Base-by-base conservation (phyloP, 1,284 basidiomycete species). In the Fomitiporia mediterranea region DNA sequence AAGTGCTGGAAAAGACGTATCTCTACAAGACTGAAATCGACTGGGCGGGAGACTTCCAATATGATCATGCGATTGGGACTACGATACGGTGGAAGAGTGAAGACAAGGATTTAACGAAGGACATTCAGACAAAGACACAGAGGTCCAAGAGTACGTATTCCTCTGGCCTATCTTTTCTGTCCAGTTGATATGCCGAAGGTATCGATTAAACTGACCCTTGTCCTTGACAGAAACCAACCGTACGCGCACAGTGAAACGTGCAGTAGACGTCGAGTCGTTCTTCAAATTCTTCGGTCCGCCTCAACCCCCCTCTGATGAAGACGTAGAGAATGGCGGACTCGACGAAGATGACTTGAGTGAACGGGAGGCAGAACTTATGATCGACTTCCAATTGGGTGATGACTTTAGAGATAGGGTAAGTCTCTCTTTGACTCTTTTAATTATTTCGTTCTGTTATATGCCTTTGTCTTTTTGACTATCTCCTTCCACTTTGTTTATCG, bases 41-140 rank as follows among this genome's bases (percentile, higher is more conserved):
- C 28, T 96, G 95, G 74, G 82, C 85, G 32, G 95, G 95, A 64
- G 95, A 98, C 75, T 95, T 96, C 67, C 85, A 96, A 55, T 98
- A 96, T 72, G 94, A 97, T 78, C 87, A 84, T 63, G 93, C 95
- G 55, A 84, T 91, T 67, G 95, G 94, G 17, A 87, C 85, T 57
- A 82, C 87, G 68, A 95, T 99, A 74, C 85, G 89, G 69, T 98
- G 96, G 96, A 97, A 96, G 76, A n/a, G n/a, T n/a, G 94, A 94
- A 71, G 96, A 97, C 66, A 96, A 96, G 78, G 93, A 99, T 75
- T 78, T 98, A 59, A 98, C 95, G 54, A 94, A 95, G 77, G 91
- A 93, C 76, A 89, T 94, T 65, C 96, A 98, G 78, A 95, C 98
- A 71, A 98, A 98, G 83, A 98, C 98, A 80, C 96, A 98, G 75